Percentiles rank a stretch among this genome's conserved stretches.
Conservation (phyloP, 2,329 filamentous ascomycete genomes). For the Zymoseptoria pseudotritici region DNA sequence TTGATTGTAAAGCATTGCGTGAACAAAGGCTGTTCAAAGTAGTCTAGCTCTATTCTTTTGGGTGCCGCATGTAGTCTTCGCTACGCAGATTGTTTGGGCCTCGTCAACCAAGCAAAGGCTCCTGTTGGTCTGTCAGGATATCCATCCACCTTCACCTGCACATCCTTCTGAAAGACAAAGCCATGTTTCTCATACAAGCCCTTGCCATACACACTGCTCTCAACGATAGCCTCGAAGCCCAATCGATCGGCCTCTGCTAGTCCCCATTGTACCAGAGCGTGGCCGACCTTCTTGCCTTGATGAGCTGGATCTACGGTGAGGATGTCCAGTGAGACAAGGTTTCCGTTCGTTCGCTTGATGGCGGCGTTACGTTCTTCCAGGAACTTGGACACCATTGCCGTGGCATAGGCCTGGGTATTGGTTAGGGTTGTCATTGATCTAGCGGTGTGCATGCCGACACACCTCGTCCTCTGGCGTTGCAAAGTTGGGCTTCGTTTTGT, state of each 20-base stretch:
- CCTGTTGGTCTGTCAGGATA: slow-evolving; percentile 13
- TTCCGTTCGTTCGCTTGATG: slow-evolving; percentile 19
- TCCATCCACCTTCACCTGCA: slow-evolving; percentile 11
- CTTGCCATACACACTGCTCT: slow-evolving; percentile 24
- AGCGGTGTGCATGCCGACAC: background rate
- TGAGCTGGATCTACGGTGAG: slow-evolving; percentile 24
- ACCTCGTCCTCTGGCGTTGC: background rate
- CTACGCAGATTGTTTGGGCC: slow-evolving; percentile 16
- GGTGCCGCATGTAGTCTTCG: background rate
- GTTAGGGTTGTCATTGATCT: background rate
- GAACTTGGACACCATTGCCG: slow-evolving; percentile 18
- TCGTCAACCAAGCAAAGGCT: slow-evolving; percentile 23
- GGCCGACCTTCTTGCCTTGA: slow-evolving; percentile 23
- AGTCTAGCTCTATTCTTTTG: background rate
- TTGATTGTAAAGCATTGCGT: background rate
- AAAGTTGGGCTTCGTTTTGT: slow-evolving; percentile 8
- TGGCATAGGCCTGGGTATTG: slow-evolving; percentile 8
- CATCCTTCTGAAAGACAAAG: slow-evolving; percentile 24
- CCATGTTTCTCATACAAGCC: slow-evolving; percentile 28
- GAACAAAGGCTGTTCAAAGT: background rate
- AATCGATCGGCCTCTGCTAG: slow-evolving; percentile 22
- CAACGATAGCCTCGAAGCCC: slow-evolving; percentile 24
- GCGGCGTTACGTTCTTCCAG: slow-evolving; percentile 16
- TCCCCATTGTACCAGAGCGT: slow-evolving; percentile 25
- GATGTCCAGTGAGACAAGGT: slow-evolving; percentile 25